These are phyloP conservation scores for Saturnispora saitoi DNA, from an alignment of 805 yeast species.

Conservation along the genomic window DNA sequence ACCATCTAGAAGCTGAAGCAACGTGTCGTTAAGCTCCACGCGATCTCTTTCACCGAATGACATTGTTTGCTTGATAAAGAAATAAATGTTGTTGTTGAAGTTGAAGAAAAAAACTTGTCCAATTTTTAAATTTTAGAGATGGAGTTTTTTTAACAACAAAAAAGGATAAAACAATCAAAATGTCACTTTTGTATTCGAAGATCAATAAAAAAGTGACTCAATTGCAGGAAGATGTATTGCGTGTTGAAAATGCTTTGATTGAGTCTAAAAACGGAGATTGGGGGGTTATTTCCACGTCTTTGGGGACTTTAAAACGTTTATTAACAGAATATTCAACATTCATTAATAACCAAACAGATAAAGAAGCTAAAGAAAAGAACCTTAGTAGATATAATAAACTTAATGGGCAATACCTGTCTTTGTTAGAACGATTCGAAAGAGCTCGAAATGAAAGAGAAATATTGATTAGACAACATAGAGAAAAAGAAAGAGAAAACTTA, in stretches of 20 bases:
- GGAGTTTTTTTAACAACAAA: background rate
- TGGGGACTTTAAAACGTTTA: background rate
- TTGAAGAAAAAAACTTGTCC: background rate
- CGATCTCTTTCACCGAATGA: background rate
- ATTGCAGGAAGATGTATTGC: background rate
- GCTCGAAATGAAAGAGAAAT: background rate
- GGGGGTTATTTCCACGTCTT: background rate
- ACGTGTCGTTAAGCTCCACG: background rate
- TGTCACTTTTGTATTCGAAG: constrained; percentile 4
- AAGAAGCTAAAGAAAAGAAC: background rate
- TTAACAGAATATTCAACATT: background rate
- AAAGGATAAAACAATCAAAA: background rate
- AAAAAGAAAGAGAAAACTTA: background rate
- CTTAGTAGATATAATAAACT: background rate
- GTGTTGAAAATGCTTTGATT: background rate
- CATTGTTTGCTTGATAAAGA: background rate
- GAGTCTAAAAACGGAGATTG: background rate
- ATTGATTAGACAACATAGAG: background rate
- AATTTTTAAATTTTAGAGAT: background rate
- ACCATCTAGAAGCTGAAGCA: constrained; percentile 14
- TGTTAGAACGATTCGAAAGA: background rate
- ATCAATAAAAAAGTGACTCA: background rate
- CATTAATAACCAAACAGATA: background rate
- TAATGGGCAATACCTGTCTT: background rate
- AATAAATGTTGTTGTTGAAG: background rate